Percentiles rank a stretch among this genome's conserved stretches.
phyloP scores from a whole-genome alignment of 2,329 filamentous ascomycete genomes.

The Fusarium bactridioides region DNA sequence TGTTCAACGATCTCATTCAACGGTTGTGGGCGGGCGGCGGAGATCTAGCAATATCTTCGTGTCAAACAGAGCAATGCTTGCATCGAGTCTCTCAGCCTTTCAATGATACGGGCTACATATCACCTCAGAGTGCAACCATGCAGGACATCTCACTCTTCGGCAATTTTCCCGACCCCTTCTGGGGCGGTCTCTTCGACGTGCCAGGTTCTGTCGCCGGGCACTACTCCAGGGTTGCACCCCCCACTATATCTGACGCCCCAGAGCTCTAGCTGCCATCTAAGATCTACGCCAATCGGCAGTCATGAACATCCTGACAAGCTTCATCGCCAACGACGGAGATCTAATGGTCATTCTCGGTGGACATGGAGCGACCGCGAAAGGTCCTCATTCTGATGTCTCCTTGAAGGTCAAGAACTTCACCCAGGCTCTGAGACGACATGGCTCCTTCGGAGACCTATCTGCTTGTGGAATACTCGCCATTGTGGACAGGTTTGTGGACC shows the following conservation, averaged over 20 bases:
- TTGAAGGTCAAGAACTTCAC: background rate
- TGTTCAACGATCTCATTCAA: no score
- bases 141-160: no score
- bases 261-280: fast-evolving
- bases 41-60: no score
- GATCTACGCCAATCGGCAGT: background rate
- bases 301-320: background rate
- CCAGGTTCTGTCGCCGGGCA: fast-evolving
- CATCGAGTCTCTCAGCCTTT: no score
- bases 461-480: background rate
- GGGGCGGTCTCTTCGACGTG: fast-evolving
- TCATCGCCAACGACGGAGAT: background rate
- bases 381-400: fast-evolving
- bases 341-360: background rate
- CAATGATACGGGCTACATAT: no score
- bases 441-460: fast-evolving
- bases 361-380: fast-evolving
- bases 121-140: no score
- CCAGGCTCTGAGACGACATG: fast-evolving
- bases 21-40: no score
- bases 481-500: background rate
- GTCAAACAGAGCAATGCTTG: no score
- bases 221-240: fast-evolving
- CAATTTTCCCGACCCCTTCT: no score
- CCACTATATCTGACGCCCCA: fast-evolving